Conservation (phyloP, 208 protist species). For the Trypanosoma caninum region DNA sequence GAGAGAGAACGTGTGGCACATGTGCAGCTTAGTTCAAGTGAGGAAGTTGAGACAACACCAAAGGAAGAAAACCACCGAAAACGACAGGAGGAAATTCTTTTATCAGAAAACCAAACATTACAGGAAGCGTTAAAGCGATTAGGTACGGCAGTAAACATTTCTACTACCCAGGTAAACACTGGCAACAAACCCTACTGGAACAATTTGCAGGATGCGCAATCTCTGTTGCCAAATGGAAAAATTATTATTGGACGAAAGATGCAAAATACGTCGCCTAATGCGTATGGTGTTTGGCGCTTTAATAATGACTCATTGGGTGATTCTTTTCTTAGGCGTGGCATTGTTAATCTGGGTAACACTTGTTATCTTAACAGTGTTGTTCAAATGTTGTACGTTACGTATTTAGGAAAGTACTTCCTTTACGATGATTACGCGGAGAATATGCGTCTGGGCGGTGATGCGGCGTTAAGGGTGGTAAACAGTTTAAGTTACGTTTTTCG, state of each 20-base stretch:
- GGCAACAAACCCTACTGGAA: constrained; percentile 2
- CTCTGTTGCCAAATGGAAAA: not conserved
- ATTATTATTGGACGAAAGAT: constrained; percentile 15
- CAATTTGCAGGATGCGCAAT: not conserved
- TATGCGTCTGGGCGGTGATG: constrained; percentile 29
- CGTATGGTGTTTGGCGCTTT: constrained; percentile 35
- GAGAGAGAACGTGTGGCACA: constrained; percentile 11
- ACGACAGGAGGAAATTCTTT: constrained; percentile 20
- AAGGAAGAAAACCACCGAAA: constrained; percentile 18
- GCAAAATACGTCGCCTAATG: constrained; percentile 7
- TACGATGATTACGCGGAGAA: constrained; percentile 53
- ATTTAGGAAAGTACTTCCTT: constrained; percentile 89
- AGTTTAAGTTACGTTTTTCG: constrained; percentile 78
- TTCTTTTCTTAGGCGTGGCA: constrained; percentile 44
- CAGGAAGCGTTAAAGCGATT: constrained; percentile 4
- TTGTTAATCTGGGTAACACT: constrained; percentile 92
- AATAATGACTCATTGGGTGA: constrained; percentile 17
- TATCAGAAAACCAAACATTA: constrained; percentile 6
- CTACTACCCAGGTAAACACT: not conserved
- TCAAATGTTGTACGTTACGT: constrained; percentile 80
- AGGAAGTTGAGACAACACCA: not conserved
- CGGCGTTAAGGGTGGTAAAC: constrained; percentile 41
- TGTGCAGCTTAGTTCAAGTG: constrained; percentile 2
- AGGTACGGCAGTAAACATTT: not conserved
- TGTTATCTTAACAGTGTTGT: constrained; percentile 92